Conservation (phyloP, 768 basidiomycete genomes). For the Rhizopogon sp. region DNA sequence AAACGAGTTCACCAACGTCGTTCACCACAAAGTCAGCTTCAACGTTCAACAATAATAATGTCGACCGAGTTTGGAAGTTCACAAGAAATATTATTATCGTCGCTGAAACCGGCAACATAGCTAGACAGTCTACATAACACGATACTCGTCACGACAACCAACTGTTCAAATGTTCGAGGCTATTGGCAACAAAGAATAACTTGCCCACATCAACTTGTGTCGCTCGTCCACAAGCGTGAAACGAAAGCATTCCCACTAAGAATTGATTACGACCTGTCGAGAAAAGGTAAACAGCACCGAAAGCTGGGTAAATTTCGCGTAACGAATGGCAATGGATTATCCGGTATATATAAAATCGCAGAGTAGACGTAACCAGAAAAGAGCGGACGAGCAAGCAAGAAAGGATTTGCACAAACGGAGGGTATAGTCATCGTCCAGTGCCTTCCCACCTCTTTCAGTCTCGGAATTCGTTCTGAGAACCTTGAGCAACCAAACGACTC, state of each 20-base stretch:
- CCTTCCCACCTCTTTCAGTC: constrained; percentile 38
- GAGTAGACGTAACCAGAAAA: constrained; percentile 26
- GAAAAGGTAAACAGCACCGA: constrained; percentile 19
- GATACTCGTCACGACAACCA: no score
- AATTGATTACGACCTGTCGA: constrained; percentile 16
- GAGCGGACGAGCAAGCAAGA: constrained; percentile 31
- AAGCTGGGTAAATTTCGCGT: constrained; percentile 21
- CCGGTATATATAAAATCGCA: constrained; percentile 27
- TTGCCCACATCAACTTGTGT: no score
- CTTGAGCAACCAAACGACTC: constrained; percentile 87
- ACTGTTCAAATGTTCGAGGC: no score
- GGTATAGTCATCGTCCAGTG: constrained; percentile 29
- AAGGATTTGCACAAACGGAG: constrained; percentile 27
- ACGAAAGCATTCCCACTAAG: constrained; percentile 2
- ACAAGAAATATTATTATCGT: no score
- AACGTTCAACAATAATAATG: no score
- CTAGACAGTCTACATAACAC: no score
- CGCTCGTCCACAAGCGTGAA: no score
- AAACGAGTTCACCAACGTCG: no score
- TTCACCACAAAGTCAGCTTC: no score
- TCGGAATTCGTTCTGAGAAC: constrained; percentile 75
- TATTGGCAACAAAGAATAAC: no score
- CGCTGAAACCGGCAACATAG: no score
- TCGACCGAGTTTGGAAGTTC: no score
- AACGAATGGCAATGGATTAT: constrained; percentile 35